Conservation (phyloP, 163 green algal species). For the Coccomyxa subellipsoidea region DNA sequence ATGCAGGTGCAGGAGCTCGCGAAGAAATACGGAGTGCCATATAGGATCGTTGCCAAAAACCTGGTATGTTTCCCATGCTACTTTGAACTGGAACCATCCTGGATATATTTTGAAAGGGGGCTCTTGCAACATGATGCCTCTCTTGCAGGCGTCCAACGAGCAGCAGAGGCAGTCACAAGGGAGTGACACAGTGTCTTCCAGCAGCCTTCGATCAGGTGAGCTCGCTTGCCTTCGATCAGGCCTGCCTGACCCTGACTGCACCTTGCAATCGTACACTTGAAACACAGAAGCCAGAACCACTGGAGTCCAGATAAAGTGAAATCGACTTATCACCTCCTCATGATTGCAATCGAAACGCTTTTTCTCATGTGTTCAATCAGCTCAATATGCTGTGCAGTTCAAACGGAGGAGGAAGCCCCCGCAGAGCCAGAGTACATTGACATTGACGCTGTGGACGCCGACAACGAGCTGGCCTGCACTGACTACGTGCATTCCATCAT, state of each 20-base stretch:
- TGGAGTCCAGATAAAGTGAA: no score
- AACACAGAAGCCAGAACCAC: no score
- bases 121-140: no score
- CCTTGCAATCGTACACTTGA: no score
- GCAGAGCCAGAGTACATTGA: conserved; percentile 18
- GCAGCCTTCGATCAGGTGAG: no score
- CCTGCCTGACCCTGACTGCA: no score
- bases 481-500: conserved; percentile 29
- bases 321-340: no score
- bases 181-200: no score
- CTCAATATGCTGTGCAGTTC: neutral
- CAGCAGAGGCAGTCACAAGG: no score
- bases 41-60: neutral
- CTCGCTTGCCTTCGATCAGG: no score
- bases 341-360: neutral
- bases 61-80: neutral
- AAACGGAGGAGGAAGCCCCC: neutral
- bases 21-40: neutral
- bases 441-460: conserved; percentile 12
- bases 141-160: no score
- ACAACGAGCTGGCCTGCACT: conserved; percentile 24
- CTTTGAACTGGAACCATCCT: neutral
- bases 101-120: neutral
- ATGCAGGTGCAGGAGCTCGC: neutral
- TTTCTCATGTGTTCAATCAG: neutral